phyloP scores from a whole-genome alignment of 805 yeast genomes.

The Wickerhamiella australiensis region DNA sequence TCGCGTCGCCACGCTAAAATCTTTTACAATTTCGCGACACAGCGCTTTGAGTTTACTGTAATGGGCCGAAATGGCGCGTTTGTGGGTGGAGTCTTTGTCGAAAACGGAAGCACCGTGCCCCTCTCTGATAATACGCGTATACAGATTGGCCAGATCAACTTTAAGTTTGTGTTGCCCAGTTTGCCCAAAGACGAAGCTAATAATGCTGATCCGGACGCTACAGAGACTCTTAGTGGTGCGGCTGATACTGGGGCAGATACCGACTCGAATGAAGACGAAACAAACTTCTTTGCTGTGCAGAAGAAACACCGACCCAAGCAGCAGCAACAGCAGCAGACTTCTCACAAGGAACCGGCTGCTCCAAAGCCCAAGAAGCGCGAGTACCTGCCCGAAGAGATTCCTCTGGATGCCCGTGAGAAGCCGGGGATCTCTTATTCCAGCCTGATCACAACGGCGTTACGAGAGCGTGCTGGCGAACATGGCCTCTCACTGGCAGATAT shows the following conservation, averaged over 20 bases:
- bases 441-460: conserved; percentile 66
- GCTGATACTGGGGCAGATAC: conserved; percentile 11
- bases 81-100: conserved; percentile 82
- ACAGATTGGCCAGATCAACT: conserved; percentile 87
- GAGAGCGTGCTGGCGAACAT: conserved; percentile 49
- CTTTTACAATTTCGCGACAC: conserved; percentile 92
- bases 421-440: conserved; percentile 75
- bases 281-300: conserved; percentile 22
- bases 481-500: conserved; percentile 81
- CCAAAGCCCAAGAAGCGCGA: conserved; percentile 31
- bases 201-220: conserved; percentile 13
- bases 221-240: conserved; percentile 10
- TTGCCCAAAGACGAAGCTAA: conserved; percentile 6
- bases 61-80: conserved; percentile 95
- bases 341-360: conserved; percentile 3
- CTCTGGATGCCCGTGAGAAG: conserved; percentile 71
- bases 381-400: conserved; percentile 73
- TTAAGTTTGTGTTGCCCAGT: conserved; percentile 70
- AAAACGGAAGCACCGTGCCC: conserved; percentile 84
- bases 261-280: conserved; percentile 18
- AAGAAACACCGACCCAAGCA: conserved; percentile 12
- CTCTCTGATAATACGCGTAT: conserved; percentile 58
- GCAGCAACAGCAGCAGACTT: conserved; percentile 4
- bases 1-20: conserved; percentile 92
- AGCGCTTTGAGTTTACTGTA: conserved; percentile 80